These are phyloP conservation scores for Bryum argenteum DNA, from an alignment of 225 moss, liverwort and hornwort genomes.

Conservation along the genomic window DNA sequence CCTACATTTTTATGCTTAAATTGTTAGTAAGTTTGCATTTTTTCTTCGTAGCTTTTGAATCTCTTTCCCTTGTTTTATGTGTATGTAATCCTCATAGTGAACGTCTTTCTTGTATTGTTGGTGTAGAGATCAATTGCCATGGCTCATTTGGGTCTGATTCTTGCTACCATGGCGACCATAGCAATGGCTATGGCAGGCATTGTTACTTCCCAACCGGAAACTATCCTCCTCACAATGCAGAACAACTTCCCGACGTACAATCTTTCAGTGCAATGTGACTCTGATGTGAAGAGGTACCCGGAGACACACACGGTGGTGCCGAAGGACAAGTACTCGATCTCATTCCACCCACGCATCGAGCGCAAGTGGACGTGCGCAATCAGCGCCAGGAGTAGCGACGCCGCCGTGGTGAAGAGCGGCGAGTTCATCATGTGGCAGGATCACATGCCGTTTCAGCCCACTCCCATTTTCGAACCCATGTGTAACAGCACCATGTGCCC, in stretches of 20 bases:
- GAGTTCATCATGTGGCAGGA: constrained; percentile 7
- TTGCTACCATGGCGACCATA: not conserved
- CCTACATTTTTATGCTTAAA: too few relatives aligned
- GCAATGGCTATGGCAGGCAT: not conserved
- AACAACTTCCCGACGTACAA: not conserved
- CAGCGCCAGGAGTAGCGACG: too few relatives aligned
- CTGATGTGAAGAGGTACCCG: not conserved
- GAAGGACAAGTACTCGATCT: not conserved
- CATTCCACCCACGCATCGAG: not conserved
- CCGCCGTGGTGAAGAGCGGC: not conserved
- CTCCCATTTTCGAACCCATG: not conserved
- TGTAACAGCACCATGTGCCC: not conserved
- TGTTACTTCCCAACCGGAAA: not conserved
- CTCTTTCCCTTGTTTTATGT: too few relatives aligned
- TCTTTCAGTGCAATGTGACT: constrained; percentile 16
- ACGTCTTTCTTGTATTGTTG: too few relatives aligned
- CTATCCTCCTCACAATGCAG: not conserved
- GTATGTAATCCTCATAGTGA: too few relatives aligned
- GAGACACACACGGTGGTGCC: constrained; percentile 3
- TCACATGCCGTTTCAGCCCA: not conserved
- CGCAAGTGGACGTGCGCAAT: too few relatives aligned
- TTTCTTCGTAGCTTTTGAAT: too few relatives aligned
- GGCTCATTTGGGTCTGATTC: not conserved
- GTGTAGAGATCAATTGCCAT: not conserved
- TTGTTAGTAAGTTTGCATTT: too few relatives aligned